Evolutionary conservation across 2,329 filamentous ascomycete genomes (phyloP).

Genomic region (Celoporthe dispersa): DNA sequence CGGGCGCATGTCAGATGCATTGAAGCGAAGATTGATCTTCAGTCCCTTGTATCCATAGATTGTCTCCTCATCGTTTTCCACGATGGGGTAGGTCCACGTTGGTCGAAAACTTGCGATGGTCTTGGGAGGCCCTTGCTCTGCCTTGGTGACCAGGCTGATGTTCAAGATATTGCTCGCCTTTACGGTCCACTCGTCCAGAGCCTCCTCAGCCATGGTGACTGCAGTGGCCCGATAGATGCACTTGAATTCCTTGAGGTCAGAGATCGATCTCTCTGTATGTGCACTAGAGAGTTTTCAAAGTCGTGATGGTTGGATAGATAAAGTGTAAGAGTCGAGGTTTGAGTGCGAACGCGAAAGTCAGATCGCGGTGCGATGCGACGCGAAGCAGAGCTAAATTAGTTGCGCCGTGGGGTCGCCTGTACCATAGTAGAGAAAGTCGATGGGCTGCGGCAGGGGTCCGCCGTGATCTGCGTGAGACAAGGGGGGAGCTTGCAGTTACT

Average conservation of each 20-base stretch:
- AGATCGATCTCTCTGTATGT: background rate
- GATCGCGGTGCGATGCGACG: slow-evolving; percentile 22
- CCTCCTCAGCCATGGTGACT: slow-evolving; percentile 21
- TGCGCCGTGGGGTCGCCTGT: slow-evolving; percentile 20
- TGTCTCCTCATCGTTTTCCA: slow-evolving; percentile 81
- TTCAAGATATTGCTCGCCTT: slow-evolving; percentile 66
- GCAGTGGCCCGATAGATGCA: background rate
- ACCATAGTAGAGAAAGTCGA: background rate
- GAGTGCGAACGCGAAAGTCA: slow-evolving; percentile 8
- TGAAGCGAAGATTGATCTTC: slow-evolving; percentile 71
- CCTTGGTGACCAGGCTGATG: slow-evolving; percentile 62
- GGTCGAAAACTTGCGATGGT: slow-evolving; percentile 76
- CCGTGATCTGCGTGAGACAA: slow-evolving; percentile 8
- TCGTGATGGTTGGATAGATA: slow-evolving; percentile 4
- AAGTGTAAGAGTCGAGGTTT: slow-evolving; percentile 2
- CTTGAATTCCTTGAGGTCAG: background rate
- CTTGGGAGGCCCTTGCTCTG: slow-evolving; percentile 51
- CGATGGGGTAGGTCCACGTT: slow-evolving; percentile 87
- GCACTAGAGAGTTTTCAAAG: background rate
- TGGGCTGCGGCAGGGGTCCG: slow-evolving; percentile 3
- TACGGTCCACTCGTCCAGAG: slow-evolving; percentile 45
- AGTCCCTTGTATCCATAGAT: slow-evolving; percentile 90
- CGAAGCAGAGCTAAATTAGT: slow-evolving; percentile 21
- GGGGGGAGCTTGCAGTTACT: slow-evolving; percentile 11
- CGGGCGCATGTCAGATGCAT: slow-evolving; percentile 76